phyloP scores from a whole-genome alignment of 345 rosid genomes.

The Excoecaria agallocha region DNA sequence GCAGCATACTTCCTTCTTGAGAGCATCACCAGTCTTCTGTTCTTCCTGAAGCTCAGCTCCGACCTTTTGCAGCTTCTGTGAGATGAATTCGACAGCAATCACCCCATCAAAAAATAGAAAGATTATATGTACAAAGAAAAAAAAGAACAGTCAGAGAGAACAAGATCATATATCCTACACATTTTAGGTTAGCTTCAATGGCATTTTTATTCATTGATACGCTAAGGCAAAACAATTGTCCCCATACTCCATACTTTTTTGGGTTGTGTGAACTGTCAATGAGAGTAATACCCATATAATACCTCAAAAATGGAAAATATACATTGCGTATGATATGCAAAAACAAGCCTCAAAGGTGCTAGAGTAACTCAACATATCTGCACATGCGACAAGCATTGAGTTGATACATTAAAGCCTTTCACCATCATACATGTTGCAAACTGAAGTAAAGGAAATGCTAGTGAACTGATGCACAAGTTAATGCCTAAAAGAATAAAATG shows the following conservation, averaged over 20 bases:
- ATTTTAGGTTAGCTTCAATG: not conserved
- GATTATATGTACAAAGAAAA: not conserved
- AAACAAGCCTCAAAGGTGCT: not conserved
- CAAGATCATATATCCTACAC: not conserved
- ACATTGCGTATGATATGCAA: not conserved
- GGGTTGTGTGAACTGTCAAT: not conserved
- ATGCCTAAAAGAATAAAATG: not conserved
- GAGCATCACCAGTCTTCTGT: conserved; percentile 52
- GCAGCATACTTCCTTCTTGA: conserved; percentile 56
- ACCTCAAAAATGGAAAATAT: not conserved
- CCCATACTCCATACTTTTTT: not conserved
- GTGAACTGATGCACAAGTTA: not conserved
- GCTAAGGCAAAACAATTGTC: not conserved
- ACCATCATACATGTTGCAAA: not conserved
- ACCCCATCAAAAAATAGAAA: conserved; percentile 13
- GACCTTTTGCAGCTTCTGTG: conserved; percentile 74
- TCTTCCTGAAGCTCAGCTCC: conserved; percentile 57
- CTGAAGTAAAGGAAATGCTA: not conserved
- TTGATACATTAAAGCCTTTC: not conserved
- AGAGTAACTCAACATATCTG: not conserved
- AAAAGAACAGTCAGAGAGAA: not conserved
- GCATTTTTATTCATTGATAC: not conserved
- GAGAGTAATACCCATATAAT: not conserved
- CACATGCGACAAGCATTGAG: not conserved
- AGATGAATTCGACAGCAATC: conserved; percentile 10